phyloP scores from a whole-genome alignment of 2,329 filamentous ascomycete genomes.

The Cladobotryum mycophilum region DNA sequence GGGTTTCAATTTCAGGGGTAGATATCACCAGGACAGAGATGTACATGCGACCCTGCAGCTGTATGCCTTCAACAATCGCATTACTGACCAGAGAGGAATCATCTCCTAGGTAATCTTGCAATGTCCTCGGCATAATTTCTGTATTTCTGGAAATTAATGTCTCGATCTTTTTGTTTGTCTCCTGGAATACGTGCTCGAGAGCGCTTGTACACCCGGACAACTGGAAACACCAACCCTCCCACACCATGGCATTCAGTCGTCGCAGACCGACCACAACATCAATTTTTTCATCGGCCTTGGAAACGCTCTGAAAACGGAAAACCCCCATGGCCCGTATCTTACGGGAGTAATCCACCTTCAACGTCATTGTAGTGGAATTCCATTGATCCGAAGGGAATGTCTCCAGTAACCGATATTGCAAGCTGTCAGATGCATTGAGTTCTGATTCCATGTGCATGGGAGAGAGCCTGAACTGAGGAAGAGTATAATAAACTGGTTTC shows the following conservation, averaged over 20 bases:
- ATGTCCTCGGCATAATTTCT: background rate
- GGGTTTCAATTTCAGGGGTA: conserved; percentile 3
- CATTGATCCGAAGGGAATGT: conserved; percentile 6
- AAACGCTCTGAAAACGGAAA: conserved; percentile 6
- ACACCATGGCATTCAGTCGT: conserved; percentile 9
- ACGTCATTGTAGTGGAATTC: conserved; percentile 10
- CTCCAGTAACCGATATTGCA: conserved; percentile 8
- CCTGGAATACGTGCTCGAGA: conserved; percentile 2
- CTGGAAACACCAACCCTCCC: conserved; percentile 11
- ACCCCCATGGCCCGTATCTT: conserved; percentile 8
- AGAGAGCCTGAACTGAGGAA: conserved; percentile 8
- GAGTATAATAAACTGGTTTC: conserved; percentile 5
- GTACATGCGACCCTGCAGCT: conserved; percentile 10
- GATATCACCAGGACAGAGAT: conserved; percentile 5
- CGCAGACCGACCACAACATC: conserved; percentile 8
- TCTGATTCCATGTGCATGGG: conserved; percentile 3
- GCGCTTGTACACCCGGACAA: background rate
- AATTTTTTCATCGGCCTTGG: conserved; percentile 3
- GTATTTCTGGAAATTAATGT: background rate
- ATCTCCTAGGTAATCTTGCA: conserved; percentile 5
- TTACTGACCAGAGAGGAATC: conserved; percentile 6
- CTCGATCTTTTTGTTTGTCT: conserved; percentile 5
- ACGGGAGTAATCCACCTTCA: conserved; percentile 6
- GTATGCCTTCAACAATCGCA: conserved; percentile 6
- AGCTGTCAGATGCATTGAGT: conserved; percentile 1